These are phyloP conservation scores for Harrya chromipes DNA, from an alignment of 768 basidiomycete genomes.

Conservation along the genomic window DNA sequence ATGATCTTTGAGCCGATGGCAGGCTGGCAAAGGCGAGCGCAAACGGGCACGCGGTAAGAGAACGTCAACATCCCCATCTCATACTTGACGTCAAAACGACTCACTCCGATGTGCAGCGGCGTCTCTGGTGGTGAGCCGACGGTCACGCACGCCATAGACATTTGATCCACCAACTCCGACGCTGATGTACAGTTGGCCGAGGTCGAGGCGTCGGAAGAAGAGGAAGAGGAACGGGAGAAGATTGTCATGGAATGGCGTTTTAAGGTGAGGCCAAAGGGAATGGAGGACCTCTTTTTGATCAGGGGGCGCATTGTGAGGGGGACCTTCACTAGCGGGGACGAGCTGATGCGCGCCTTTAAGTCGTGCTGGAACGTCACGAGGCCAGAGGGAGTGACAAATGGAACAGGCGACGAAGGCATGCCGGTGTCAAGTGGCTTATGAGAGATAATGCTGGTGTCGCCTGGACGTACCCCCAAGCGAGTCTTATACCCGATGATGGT, in stretches of 20 bases:
- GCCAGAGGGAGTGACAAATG: constrained; percentile 26
- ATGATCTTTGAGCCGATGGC: constrained; percentile 27
- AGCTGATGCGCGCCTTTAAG: constrained; percentile 29
- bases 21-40: constrained; percentile 16
- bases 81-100: constrained; percentile 7
- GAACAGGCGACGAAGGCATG: constrained; percentile 27
- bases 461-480: neutral
- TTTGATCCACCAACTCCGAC: constrained; percentile 23
- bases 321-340: constrained; percentile 25
- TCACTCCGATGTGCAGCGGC: constrained; percentile 10
- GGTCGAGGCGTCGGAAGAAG: constrained; percentile 11
- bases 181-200: constrained; percentile 14
- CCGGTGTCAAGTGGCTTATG: constrained; percentile 10
- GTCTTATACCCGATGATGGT: constrained; percentile 21
- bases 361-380: constrained; percentile 28
- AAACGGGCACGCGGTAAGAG: neutral
- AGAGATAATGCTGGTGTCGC: constrained; percentile 19
- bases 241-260: constrained; percentile 28
- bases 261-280: constrained; percentile 16
- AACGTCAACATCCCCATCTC: constrained; percentile 7
- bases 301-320: constrained; percentile 27
- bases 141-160: constrained; percentile 7
- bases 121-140: constrained; percentile 1
- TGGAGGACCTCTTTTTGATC: constrained; percentile 28
- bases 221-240: constrained; percentile 20